Evolutionary conservation across 2,329 filamentous ascomycete genomes (phyloP).

Genomic region (Clarireedia paspali): DNA sequence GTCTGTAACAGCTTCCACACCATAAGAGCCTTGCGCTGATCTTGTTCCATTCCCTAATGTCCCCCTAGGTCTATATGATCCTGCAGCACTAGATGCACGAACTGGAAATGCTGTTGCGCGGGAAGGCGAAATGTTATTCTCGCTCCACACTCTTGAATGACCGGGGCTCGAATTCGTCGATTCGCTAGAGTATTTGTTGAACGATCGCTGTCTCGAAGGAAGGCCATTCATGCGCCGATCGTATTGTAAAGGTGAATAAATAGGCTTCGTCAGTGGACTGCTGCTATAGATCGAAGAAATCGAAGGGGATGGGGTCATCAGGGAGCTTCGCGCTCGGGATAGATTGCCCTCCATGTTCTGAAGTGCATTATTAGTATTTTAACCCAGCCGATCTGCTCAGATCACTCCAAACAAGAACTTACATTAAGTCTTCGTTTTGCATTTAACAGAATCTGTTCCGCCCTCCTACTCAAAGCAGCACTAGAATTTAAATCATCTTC

Average conservation of each 20-base stretch:
- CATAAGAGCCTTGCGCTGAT: slow-evolving; percentile 3
- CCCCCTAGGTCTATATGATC: slow-evolving; percentile 36
- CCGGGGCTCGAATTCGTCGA: slow-evolving; percentile 33
- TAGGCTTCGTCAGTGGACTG: slow-evolving; percentile 31
- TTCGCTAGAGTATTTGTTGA: slow-evolving; percentile 14
- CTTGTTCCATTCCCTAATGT: background rate
- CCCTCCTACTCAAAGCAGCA: slow-evolving; percentile 68
- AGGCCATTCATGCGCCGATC: slow-evolving; percentile 11
- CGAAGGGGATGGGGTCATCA: slow-evolving; percentile 44
- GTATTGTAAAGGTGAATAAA: slow-evolving; percentile 24
- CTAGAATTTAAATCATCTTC: slow-evolving; percentile 61
- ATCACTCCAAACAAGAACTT: slow-evolving; percentile 31
- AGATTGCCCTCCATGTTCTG: slow-evolving; percentile 94
- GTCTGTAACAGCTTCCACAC: slow-evolving; percentile 12
- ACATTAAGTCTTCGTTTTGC: slow-evolving; percentile 85
- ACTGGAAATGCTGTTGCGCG: slow-evolving; percentile 39
- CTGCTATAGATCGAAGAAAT: slow-evolving; percentile 36
- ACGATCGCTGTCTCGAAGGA: slow-evolving; percentile 21
- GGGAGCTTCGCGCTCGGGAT: slow-evolving; percentile 64
- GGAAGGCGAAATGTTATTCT: slow-evolving; percentile 43
- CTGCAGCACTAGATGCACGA: slow-evolving; percentile 57
- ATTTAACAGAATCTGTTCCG: slow-evolving; percentile 86
- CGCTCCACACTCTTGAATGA: slow-evolving; percentile 55
- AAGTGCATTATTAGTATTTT: slow-evolving; percentile 13
- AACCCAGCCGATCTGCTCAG: background rate